Conservation (phyloP, 75 land plant genomes). For the Cryptomeria japonica region DNA sequence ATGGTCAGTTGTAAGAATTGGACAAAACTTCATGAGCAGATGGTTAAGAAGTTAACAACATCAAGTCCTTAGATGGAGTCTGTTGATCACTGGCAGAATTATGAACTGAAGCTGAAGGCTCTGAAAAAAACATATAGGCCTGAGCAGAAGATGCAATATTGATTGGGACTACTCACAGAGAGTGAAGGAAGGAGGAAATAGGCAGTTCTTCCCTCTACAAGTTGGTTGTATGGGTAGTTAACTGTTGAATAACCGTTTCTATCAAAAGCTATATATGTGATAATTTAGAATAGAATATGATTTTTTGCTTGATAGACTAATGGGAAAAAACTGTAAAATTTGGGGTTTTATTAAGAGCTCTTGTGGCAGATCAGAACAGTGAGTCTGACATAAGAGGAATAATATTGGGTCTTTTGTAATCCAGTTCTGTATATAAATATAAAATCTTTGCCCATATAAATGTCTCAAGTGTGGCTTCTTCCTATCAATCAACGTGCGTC, state of each 20-base stretch:
- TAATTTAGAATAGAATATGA: not conserved
- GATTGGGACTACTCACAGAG: not conserved
- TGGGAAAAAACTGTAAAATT: not conserved
- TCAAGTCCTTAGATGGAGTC: not conserved
- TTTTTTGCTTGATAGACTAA: not conserved
- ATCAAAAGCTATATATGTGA: not conserved
- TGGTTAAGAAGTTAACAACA: too few species aligned
- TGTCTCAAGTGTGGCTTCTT: not conserved
- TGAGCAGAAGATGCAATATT: not conserved
- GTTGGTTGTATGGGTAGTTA: not conserved
- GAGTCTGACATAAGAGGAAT: not conserved
- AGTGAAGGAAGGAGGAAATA: not conserved
- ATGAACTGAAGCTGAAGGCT: not conserved
- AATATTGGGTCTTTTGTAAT: not conserved
- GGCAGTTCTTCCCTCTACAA: not conserved
- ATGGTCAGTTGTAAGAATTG: not conserved
- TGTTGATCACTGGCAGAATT: not conserved
- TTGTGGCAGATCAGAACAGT: not conserved
- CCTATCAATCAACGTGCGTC: not conserved
- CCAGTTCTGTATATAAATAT: not conserved
- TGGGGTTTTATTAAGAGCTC: not conserved
- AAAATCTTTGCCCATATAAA: not conserved
- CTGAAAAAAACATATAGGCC: not conserved
- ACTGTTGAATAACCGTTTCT: not conserved
- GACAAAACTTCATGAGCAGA: not conserved